Base-by-base conservation (phyloP, 192 early-diverging fungal species). In the Linnemannia zychae region DNA sequence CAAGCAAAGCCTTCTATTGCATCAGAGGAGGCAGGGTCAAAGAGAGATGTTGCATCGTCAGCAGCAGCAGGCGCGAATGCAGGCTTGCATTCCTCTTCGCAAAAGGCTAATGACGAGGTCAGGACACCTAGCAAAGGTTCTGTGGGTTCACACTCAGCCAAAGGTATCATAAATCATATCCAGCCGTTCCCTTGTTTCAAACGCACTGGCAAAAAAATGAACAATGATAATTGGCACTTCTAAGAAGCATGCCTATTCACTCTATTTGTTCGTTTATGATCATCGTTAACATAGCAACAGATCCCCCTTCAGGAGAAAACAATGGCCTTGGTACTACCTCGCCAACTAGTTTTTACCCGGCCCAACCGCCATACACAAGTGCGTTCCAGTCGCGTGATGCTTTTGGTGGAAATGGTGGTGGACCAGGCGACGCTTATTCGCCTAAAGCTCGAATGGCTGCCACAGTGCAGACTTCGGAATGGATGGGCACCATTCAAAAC, bases 401-500 rank as follows among this genome's bases (percentile, higher is more conserved):
- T 24, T 24, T 67, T 79, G 77, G 82, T 22, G 77, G 82, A 18
- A 72, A 46, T 34, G 78, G 70, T 5, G 65, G 75, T n/a, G 68
- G 72, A 7, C 49, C 67, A 6, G 71, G 67, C 34, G 79, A 81
- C 16, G 28, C 73, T 3, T 57, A 15, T 20, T 38, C 67, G 13
- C 7, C 57, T 18, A 33, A 70, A 0, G 22, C 63, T 31, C 68
- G 71, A 18, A 85, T 75, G 49, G 66, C 40, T 37, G 60, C 37
- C 57, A 36, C 78, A 37, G 47, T 48, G 16, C 68, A 76, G 15
- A 28, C 74, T 12, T 76, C 83, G 53, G 83, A 85, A 15, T 85
- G 83, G 83, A 72, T 85, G 73, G 77, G 74, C 40, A 73, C 22
- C 47, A 79, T 85, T 40, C 83, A 85, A 37, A 85, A 71, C 44